Percentiles rank a stretch among this genome's conserved stretches.
phyloP scores from a whole-genome alignment of 2,329 filamentous ascomycete genomes.

The Nigrograna mackinnonii region DNA sequence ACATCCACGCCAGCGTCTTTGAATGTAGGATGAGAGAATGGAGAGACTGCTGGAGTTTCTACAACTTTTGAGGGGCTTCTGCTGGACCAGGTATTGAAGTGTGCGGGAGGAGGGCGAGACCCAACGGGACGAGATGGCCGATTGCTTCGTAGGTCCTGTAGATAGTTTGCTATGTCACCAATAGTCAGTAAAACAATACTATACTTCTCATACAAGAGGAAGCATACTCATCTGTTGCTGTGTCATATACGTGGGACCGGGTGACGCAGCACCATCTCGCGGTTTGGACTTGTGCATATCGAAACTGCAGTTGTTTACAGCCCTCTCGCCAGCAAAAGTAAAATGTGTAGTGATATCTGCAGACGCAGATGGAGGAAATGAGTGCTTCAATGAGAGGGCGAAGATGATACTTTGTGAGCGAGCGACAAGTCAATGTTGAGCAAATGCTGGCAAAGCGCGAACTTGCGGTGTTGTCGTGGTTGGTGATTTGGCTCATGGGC shows the following conservation, averaged over 20 bases:
- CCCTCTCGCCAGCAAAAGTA: no score
- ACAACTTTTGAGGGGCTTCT: conserved; percentile 23
- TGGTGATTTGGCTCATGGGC: conserved; percentile 15
- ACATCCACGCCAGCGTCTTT: conserved; percentile 25
- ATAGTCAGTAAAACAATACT: conserved; percentile 19
- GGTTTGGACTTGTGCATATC: conserved; percentile 37
- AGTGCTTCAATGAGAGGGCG: no score
- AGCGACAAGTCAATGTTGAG: not conserved
- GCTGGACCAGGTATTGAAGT: conserved; percentile 43
- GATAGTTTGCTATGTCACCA: conserved; percentile 63
- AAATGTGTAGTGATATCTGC: no score
- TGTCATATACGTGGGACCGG: conserved; percentile 40
- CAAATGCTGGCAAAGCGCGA: conserved; percentile 10
- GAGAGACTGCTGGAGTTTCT: conserved; percentile 27
- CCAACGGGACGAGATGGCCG: conserved; percentile 70
- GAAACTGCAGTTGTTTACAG: no score
- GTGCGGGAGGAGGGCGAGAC: conserved; percentile 66
- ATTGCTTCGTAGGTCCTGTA: conserved; percentile 71
- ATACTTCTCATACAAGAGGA: conserved; percentile 7
- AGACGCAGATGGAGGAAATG: no score
- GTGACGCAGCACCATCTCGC: conserved; percentile 38
- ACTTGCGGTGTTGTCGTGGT: conserved; percentile 33
- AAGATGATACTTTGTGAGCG: not conserved
- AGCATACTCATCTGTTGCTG: conserved; percentile 44
- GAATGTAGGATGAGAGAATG: conserved; percentile 25